These are phyloP conservation scores for Hypoxylon crocopeplum DNA, from an alignment of 495 filamentous ascomycete genomes.

Conservation along the genomic window DNA sequence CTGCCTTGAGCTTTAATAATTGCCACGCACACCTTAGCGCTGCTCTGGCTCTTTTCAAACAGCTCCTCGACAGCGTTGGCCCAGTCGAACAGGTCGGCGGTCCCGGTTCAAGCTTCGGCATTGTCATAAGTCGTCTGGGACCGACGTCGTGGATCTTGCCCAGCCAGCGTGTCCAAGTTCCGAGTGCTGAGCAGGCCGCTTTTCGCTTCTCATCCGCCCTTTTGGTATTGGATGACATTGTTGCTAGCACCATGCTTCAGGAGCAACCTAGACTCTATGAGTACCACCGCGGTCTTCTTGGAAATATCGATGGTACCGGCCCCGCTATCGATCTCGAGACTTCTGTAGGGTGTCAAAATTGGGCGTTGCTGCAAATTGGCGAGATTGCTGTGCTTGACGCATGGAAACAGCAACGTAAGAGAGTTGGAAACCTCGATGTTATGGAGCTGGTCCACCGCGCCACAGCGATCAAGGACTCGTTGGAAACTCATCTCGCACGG, in stretches of 20 bases:
- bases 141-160: slow-evolving; percentile 35
- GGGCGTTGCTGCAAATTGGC: slow-evolving; percentile 51
- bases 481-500: slow-evolving; percentile 41
- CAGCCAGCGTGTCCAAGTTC: slow-evolving; percentile 36
- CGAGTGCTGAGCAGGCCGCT: slow-evolving; percentile 57
- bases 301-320: background rate
- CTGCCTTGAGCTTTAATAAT: slow-evolving; percentile 51
- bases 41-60: slow-evolving; percentile 54
- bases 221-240: slow-evolving; percentile 56
- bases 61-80: slow-evolving; percentile 47
- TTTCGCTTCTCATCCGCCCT: slow-evolving; percentile 60
- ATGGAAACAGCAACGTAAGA: slow-evolving; percentile 57
- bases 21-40: slow-evolving; percentile 59
- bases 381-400: slow-evolving; percentile 57
- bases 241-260: slow-evolving; percentile 54
- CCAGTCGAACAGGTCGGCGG: slow-evolving; percentile 1
- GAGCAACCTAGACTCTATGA: slow-evolving; percentile 50
- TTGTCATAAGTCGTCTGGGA: slow-evolving; percentile 43
- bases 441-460: slow-evolving; percentile 54
- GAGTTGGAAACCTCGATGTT: slow-evolving; percentile 50
- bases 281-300: slow-evolving; percentile 49
- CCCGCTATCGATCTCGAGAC: slow-evolving; percentile 49
- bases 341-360: slow-evolving; percentile 55
- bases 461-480: slow-evolving; percentile 44
- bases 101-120: slow-evolving; percentile 23